Evolutionary conservation across 768 basidiomycete species (phyloP), one percentile per base, ranked within the genome.

Genomic region (Serendipita sp.): DNA sequence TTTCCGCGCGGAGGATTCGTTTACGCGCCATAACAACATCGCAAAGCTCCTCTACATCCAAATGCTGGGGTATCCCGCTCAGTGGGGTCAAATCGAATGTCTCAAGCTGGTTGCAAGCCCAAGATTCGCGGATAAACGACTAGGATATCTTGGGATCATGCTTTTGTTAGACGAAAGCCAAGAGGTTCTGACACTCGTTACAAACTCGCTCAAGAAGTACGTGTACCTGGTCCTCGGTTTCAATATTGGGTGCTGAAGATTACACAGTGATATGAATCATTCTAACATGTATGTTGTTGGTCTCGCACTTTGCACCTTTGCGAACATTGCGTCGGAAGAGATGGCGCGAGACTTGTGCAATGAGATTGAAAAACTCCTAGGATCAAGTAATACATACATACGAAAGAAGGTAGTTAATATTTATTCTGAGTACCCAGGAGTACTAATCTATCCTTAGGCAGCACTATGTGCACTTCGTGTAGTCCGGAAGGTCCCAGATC

Each of bases 271-370:
- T 75, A 90, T 99, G 91, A 98, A 98, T 73, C 94, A 97, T 72
- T 86, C 94, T 1, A 97, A 97, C 74, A 96, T 96, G 90, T 98
- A 97, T 72, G 90, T 89, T 2, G 96, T 98, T 26, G 96, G 96
- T 3, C 81, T 99, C 62, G 95, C 93, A 1, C 82, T 99, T 38
- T 97, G 93, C 69, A 98, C 96, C 0, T 98, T 99, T 70, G 96
- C 95, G 64, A 97, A 98, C 70, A 98, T 98, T 67, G 92, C 96
- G 9, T 96, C 93, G 20, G 96, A 99, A 74, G 96, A 99, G 74
- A 99, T 99, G 96, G 93, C 95, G 30, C 84, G 96, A 66, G 96
- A 99, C 78, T 78, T 99, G 67, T 89, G 88, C 61, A 95, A 97
- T 69, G 96, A 98, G 76, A 89, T 99, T 67, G 94, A 97, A 75